Percentiles rank a stretch among this genome's conserved stretches.
These are phyloP conservation scores for Teunomyces atbi DNA, from an alignment of 805 yeast species.

Conservation along the genomic window DNA sequence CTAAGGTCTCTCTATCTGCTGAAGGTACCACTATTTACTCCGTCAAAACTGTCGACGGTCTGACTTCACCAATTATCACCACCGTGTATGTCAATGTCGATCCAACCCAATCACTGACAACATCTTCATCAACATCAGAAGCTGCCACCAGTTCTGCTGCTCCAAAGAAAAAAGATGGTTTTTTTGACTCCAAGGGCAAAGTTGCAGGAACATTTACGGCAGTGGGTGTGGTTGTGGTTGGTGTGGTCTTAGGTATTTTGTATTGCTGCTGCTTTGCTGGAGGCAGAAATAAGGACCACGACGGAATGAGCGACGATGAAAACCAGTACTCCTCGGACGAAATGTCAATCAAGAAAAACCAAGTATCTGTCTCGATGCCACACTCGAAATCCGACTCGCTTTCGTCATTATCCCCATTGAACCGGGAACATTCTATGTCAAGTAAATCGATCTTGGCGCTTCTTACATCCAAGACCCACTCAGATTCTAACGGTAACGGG, in stretches of 20 bases:
- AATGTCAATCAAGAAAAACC: conserved; percentile 19
- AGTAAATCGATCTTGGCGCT: conserved; percentile 33
- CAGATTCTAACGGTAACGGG: conserved; percentile 9
- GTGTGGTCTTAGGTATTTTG: conserved; percentile 41
- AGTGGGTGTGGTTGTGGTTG: conserved; percentile 63
- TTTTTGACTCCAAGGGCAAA: conserved; percentile 68
- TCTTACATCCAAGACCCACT: conserved; percentile 15
- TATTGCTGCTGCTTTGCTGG: conserved; percentile 36
- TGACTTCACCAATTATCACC: conserved; percentile 19
- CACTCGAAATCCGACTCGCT: conserved; percentile 9
- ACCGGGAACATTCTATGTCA: conserved; percentile 28
- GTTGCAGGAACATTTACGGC: conserved; percentile 85
- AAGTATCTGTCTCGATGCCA: conserved; percentile 1
- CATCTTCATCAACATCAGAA: conserved; percentile 8
- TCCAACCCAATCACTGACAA: conserved; percentile 8
- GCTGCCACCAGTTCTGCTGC: conserved; percentile 7
- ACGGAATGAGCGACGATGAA: conserved; percentile 39
- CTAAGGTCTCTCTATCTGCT: conserved; percentile 10
- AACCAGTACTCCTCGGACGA: conserved; percentile 37
- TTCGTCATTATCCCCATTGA: conserved; percentile 15
- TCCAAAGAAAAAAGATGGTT: conserved; percentile 32
- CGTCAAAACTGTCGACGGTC: conserved; percentile 18
- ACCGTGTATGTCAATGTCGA: conserved; percentile 24
- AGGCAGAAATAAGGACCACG: conserved; percentile 13
- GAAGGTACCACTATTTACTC: conserved; percentile 20